Evolutionary conservation across 169 alveolate species (phyloP), one percentile per base, ranked within the genome.

Genomic region (Plasmodium gallinaceum): DNA sequence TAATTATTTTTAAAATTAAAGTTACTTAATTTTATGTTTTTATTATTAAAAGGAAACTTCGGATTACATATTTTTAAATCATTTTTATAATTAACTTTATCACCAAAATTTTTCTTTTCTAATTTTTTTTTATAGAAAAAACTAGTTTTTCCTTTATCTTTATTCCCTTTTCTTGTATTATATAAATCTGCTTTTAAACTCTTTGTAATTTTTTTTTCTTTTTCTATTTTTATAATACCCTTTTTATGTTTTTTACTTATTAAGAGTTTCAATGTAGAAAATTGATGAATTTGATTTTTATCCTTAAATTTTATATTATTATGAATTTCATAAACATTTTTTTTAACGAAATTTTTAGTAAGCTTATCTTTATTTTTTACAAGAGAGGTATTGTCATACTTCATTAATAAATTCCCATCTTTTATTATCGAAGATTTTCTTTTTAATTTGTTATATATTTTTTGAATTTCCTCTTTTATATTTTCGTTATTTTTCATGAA

Each of bases 231-330:
- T 51, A 48, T 45, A 60, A 42, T 46, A n/a, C 64, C 73, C 52
- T 74, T 74, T 74, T 74, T 74, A 39, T 32, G 54, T 74, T 74
- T 58, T 24, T 74, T 61, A 12, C 88, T 45, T 42, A 74, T 74
- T 6, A 74, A 48, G 14, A 74, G 57, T 74, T 74, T 61, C 46
- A 74, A 74, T 46, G 24, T 16, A 12, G 88, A 42, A 10, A 58
- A 24, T 42, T 60, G 39, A 42, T 51, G 22, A 46, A 60, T 74
- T 48, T 74, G 58, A 37, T 60, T 58, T 57, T 5, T 42, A 68
- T 42, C 75, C 60, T 43, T 68, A 68, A 68, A 68, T 42, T 68
- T 68, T 68, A 68, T 68, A 18, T 74, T 60, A 12, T 58, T 48
- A 64, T 58, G 22, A 4, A 74, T 7, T 74, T 74, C 74, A 7